Evolutionary conservation across 2,329 filamentous ascomycete species (phyloP).

Genomic region (Blastomyces percursus): DNA sequence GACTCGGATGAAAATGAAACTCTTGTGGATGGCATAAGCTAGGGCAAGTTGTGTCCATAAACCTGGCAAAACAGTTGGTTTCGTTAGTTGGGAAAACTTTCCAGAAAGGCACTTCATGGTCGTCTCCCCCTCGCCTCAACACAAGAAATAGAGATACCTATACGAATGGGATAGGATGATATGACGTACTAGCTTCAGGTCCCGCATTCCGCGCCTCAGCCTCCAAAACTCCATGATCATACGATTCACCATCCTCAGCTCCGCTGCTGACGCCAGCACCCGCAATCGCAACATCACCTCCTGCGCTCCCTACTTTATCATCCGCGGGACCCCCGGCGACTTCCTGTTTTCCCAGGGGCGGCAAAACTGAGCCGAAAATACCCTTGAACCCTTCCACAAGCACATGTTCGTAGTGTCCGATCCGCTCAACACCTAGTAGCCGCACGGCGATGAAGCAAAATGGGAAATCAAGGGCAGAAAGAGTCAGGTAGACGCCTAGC

Average conservation of each 20-base stretch:
- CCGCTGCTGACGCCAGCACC: background rate
- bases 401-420: constrained; percentile 49
- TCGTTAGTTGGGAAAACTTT: background rate
- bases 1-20: constrained; percentile 91
- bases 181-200: constrained; percentile 60
- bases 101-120: background rate
- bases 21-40: constrained; percentile 96
- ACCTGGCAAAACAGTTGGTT: constrained; percentile 32
- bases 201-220: constrained; percentile 50
- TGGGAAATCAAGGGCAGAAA: constrained; percentile 83
- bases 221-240: constrained; percentile 46
- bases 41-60: constrained; percentile 79
- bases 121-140: background rate
- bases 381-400: constrained; percentile 30
- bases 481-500: constrained; percentile 73
- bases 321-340: constrained; percentile 15
- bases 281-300: no score
- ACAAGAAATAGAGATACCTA: background rate
- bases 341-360: constrained; percentile 31
- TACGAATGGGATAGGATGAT: background rate
- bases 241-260: constrained; percentile 8
- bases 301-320: constrained; percentile 8
- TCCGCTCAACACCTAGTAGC: constrained; percentile 69
- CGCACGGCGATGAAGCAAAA: constrained; percentile 87
- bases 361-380: constrained; percentile 30